Conservation (phyloP, 1,284 basidiomycete species). For the Heliocybe sulcata region DNA sequence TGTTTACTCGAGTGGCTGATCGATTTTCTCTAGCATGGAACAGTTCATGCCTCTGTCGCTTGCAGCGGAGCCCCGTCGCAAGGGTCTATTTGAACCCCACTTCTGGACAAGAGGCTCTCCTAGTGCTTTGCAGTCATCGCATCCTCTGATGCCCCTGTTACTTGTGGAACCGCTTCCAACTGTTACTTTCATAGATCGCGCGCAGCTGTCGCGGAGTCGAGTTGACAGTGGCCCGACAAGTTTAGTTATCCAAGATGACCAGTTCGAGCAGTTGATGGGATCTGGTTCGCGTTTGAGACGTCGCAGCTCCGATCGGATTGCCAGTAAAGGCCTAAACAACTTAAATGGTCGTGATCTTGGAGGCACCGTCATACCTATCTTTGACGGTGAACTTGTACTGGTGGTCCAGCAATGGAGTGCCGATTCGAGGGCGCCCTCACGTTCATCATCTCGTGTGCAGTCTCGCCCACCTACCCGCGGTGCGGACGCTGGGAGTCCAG, state of each 20-base stretch:
- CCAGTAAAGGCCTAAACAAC: constrained; percentile 10
- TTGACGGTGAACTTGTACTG: constrained; percentile 65
- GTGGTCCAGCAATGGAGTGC: constrained; percentile 47
- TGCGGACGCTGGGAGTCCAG: constrained; percentile 29
- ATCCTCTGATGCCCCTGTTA: constrained; percentile 57
- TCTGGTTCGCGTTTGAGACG: constrained; percentile 15
- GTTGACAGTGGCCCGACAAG: constrained; percentile 46
- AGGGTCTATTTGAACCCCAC: constrained; percentile 65
- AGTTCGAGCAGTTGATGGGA: constrained; percentile 28
- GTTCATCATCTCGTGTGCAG: constrained; percentile 48
- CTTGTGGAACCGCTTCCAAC: constrained; percentile 69
- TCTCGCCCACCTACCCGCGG: constrained; percentile 64
- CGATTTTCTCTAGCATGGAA: constrained; percentile 44
- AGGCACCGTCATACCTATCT: constrained; percentile 65
- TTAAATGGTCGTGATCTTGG: constrained; percentile 35
- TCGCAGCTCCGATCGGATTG: constrained; percentile 23
- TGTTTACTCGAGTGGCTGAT: constrained; percentile 3
- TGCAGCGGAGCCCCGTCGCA: constrained; percentile 63
- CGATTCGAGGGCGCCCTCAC: constrained; percentile 32
- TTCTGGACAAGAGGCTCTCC: constrained; percentile 54
- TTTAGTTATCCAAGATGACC: constrained; percentile 45
- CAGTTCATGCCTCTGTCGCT: constrained; percentile 75
- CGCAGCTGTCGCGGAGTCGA: constrained; percentile 53
- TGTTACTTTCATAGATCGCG: constrained; percentile 59
- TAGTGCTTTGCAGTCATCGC: constrained; percentile 29